Evolutionary conservation across 768 basidiomycete genomes (phyloP), one percentile per base, ranked within the genome.

Genomic region (Dentipellis fragilis): DNA sequence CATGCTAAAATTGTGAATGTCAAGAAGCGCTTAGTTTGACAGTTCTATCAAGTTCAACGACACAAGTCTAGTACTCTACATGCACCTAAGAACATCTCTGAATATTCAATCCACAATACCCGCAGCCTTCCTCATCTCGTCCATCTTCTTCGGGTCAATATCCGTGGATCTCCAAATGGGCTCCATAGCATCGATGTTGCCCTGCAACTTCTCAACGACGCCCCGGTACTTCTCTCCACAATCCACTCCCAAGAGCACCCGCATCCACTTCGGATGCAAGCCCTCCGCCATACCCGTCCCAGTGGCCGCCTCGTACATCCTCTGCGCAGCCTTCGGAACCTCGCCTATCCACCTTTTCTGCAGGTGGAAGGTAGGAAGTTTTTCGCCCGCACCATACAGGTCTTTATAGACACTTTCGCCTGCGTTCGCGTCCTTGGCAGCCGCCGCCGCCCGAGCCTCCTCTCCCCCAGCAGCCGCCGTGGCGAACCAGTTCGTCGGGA

Each of bases 401-500:
- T 19, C 42, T n/a, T 3, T 16, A n/a, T 45, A 45, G 42, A 19
- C 42, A 9, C 42, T 19, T 9, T 7, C 19, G 42, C 42, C 8
- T 19, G 42, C 7, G n/a, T 9, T 8, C 4, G 14, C 17, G 16
- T 14, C 16, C 17, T 2, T 42, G 40, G 16, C 17, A n/a, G n/a
- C n/a, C n/a, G n/a, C n/a, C n/a, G n/a, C 29, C 8, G n/a, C 14
- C 42, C 19, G n/a, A 16, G 7, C 19, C 17, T 45, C n/a, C 42
- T 45, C 42, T 12, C 8, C n/a, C 7, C 7, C 19, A 9, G 16
- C 16, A 7, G 42, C 19, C 14, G 42, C 42, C 8, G 14, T 16
- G 6, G 42, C 42, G 42, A 45, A 45, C 42, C 42, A 45, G 42
- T 57, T 38, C 5, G 68, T 67, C 34, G 65, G 58, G 57, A 68